Base-by-base conservation (phyloP, 352 stramenopile species). In the Globisporangium nodosum region DNA sequence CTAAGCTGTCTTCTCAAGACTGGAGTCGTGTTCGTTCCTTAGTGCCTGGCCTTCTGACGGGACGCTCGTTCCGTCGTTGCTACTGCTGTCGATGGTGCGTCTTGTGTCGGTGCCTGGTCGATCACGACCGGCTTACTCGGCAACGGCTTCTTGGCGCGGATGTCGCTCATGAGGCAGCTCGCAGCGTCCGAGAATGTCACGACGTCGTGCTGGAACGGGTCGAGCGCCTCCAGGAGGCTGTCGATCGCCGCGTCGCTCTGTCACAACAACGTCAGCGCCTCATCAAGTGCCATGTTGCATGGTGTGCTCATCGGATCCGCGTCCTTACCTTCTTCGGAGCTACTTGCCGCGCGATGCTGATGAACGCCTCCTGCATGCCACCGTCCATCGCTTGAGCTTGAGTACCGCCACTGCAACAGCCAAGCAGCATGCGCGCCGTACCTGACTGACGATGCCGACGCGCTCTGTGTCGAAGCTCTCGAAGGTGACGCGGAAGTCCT, bases 141-240 rank as follows among this genome's bases (percentile, higher is more conserved):
- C 31, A 55, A 59, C 27, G 60, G n/a, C 30, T 53, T 48, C 39
- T 58, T 72, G 53, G 42, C 51, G 1, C 72, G 69, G 18, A 81
- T 76, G 31, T 76, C 69, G 5, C 50, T 58, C 56, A 81, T 54
- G 37, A 81, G 64, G 15, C 61, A 68, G 45, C 62, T 73, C 39
- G 61, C 72, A 49, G 72, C 67, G 49, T 92, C 81, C 6, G 77
- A 88, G 61, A 92, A 94, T 4, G 79, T 93, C 50, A 93, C 66
- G n/a, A 79, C 68, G 56, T 92, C 74, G 66, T 90, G 75, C 27
- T 76, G 64, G 27, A 80, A 83, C 4, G 83, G 83, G 58, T 92
- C 83, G 31, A 89, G 64, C 7, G 60, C 66, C 20, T 81, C 69
- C 3, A 92, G 20, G 7, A 92, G 60, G 11, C 57, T 66, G 43